A percentile compares a stretch with the other conserved stretches of the same genome.
Evolutionary conservation across 257 asterid genomes (phyloP).

Genomic region (Leptodermis oblonga): DNA sequence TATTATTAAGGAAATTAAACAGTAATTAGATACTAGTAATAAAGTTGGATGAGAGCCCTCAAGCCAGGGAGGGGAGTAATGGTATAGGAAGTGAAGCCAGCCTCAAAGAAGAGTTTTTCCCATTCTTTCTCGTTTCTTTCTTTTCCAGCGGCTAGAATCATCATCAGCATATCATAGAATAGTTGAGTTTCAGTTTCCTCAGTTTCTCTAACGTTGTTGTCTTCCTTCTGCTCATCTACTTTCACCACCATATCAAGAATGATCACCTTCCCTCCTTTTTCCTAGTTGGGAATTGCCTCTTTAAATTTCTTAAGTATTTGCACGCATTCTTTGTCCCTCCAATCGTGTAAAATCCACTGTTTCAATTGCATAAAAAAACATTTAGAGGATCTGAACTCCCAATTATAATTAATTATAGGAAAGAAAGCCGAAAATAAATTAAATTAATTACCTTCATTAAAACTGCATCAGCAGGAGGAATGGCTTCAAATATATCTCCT

Average conservation of each 20-base stretch:
- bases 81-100: slow-evolving; percentile 32
- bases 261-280: slow-evolving; percentile 25
- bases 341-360: slow-evolving; percentile 26
- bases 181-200: slow-evolving; percentile 16
- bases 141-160: slow-evolving; percentile 14
- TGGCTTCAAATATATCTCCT: slow-evolving; percentile 25
- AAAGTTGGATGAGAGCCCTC: slow-evolving; percentile 35
- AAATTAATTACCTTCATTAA: not conserved
- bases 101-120: slow-evolving; percentile 28
- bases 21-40: too few relatives aligned
- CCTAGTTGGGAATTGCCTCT: slow-evolving; percentile 21
- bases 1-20: too few relatives aligned
- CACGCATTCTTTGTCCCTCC: not conserved
- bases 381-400: too few relatives aligned
- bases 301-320: slow-evolving; percentile 20
- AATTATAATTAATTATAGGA: too few relatives aligned
- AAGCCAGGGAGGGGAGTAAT: slow-evolving; percentile 26
- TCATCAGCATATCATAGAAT: slow-evolving; percentile 28
- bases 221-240: too few relatives aligned
- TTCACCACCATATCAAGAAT: slow-evolving; percentile 25
- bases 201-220: too few relatives aligned
- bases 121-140: slow-evolving; percentile 37
- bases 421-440: too few relatives aligned
- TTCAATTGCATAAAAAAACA: too few relatives aligned
- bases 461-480: slow-evolving; percentile 25